Base-by-base conservation (phyloP, 129 eudicot species). In the Smallanthus sonchifolius region DNA sequence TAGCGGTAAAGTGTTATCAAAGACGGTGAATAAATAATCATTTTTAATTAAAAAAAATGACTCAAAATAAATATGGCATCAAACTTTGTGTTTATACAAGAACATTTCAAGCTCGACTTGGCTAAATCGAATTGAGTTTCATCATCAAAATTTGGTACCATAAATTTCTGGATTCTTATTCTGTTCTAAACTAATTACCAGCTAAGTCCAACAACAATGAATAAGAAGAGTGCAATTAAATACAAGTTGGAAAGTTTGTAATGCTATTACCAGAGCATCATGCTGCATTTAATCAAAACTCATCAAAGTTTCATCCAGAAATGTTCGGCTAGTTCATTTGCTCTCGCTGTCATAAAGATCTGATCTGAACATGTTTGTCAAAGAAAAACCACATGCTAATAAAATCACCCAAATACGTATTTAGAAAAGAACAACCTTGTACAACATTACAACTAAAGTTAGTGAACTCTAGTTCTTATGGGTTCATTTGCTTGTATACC, bases 281-380 rank as follows among this genome's bases (percentile, higher is more conserved):
- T 63, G 59, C 70, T 36, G 62, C 81, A 71, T 54, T 52, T 72
- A 45, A 78, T 56, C 75, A 55, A 32, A 51, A 73, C 75, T 47
- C 70, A 64, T 15, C 11, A 24, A 57, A 42, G 57, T 47, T 70
- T 39, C 80, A 57, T 61, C 32, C 40, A 37, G 28, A 38, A 38
- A 47, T 51, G 57, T 7, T 47, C 28, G 14, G 75, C 67, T 47
- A 65, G 35, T 55, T 84, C 87, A 90, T 82, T 90, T 90, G 87
- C 93, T 90, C 87, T 90, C 96, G 32, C 79, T 62, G 65, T 90
- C 96, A 78, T 90, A 90, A 15, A 90, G 87, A 90, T 87, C 93
- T 15, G 92, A 44, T 73, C 96, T 90, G 84, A 79, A 72, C 62
- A 85, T 71, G 49, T 43, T 63, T 28, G 65, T 90, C 35, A 90